Evolutionary conservation across 495 filamentous ascomycete genomes (phyloP).

Genomic region (Penicillium longicatenatum): DNA sequence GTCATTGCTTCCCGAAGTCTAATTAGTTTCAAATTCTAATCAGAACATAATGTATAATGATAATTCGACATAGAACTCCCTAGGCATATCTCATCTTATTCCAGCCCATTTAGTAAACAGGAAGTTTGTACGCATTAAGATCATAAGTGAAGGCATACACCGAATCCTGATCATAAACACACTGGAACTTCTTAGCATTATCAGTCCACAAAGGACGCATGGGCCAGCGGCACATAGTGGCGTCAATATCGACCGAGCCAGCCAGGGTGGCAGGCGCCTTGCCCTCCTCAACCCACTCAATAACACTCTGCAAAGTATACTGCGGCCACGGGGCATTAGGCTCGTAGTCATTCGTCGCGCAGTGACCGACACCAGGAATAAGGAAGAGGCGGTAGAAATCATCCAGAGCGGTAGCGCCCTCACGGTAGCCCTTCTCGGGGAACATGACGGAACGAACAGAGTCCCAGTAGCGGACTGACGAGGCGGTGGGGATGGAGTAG

Average conservation of each 20-base stretch:
- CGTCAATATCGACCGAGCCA: constrained; percentile 19
- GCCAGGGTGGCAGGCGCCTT: constrained; percentile 35
- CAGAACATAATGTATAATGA: too few species aligned
- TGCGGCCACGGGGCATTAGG: constrained; percentile 50
- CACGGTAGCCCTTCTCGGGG: constrained; percentile 35
- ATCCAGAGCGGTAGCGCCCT: constrained; percentile 38
- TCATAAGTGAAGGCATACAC: constrained; percentile 40
- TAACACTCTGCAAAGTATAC: constrained; percentile 42
- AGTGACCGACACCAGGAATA: constrained; percentile 55
- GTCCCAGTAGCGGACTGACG: constrained; percentile 51
- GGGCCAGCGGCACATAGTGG: constrained; percentile 47
- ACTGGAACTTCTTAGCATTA: constrained; percentile 27
- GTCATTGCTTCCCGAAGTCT: too few species aligned
- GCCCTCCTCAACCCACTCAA: constrained; percentile 55
- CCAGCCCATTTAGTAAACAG: constrained; percentile 23
- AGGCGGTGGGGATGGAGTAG: constrained; percentile 45
- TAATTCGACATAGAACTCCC: too few species aligned
- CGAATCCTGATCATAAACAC: constrained; percentile 44
- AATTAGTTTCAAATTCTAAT: too few species aligned
- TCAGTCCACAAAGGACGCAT: constrained; percentile 42
- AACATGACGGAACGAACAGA: constrained; percentile 54
- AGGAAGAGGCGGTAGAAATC: constrained; percentile 57
- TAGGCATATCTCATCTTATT: too few species aligned
- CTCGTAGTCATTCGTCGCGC: constrained; percentile 38
- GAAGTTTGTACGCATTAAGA: constrained; percentile 27